Evolutionary conservation across 2,329 filamentous ascomycete genomes (phyloP), one percentile per base, ranked within the genome.

Genomic region (Orbilia quercus): DNA sequence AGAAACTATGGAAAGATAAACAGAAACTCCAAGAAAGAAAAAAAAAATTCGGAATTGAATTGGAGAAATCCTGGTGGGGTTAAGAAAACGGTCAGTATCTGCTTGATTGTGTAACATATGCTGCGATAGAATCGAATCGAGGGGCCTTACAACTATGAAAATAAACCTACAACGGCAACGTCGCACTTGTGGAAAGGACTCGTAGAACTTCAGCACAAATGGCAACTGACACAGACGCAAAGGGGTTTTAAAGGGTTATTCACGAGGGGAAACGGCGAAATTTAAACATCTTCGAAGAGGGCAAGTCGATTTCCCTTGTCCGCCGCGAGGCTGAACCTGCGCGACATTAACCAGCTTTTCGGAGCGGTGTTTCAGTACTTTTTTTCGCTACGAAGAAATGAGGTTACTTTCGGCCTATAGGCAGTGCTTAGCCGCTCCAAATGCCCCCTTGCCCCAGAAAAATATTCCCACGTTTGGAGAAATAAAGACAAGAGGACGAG

Each of bases 341-440:
- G 22, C 40, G 38, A 51, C 50, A 14, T 44, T 20, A 7, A 62
- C 40, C n/a, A 11, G 16, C 34, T 47, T 40, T 53, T 59, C 12
- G 51, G 45, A 57, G 36, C 51, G 45, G 25, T 45, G 67, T 72
- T 72, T 65, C 67, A 65, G 55, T 22, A 31, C 40, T 22, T 16
- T 6, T 34, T 14, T 57, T 57, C 12, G n/a, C 25, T 22, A 25
- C 36, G 23, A 18, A 45, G 25, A 28, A 70, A 50, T 53, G 20
- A 47, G 47, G 48, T 71, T 57, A 53, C 51, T 53, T 64, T 47
- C 23, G 40, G 28, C 36, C 34, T 54, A 45, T 38, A 44, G 25
- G 45, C 36, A 59, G 51, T n/a, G 42, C 53, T 51, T 65, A 58
- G 45, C 51, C 44, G 47, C 40, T 28, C 47, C 38, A 14, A 18